A percentile compares a stretch with the other conserved stretches of the same genome.
Conservation (phyloP, 2,329 filamentous ascomycete species). For the Cladobotryum protrusum region DNA sequence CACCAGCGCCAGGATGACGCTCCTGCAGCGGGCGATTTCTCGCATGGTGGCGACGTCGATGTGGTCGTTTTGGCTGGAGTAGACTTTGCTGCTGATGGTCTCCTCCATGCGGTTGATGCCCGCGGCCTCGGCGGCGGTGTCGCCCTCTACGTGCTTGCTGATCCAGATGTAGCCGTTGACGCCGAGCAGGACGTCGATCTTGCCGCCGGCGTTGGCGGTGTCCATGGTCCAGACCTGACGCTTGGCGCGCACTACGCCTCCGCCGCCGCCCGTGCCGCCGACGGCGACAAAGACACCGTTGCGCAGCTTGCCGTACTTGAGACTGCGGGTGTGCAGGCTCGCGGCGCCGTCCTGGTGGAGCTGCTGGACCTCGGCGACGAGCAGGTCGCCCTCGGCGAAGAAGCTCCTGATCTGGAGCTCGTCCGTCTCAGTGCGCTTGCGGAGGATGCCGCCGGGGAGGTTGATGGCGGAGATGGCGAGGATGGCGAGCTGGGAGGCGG, state of each 20-base stretch:
- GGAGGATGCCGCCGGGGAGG: conserved; percentile 83
- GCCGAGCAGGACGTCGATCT: conserved; percentile 80
- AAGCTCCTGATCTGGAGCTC: conserved; percentile 97
- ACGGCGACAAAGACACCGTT: conserved; percentile 89
- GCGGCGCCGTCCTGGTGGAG: conserved; percentile 82
- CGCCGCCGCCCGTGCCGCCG: conserved; percentile 74
- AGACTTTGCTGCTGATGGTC: conserved; percentile 74
- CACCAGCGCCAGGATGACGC: conserved; percentile 75
- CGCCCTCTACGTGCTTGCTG: conserved; percentile 68
- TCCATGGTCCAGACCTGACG: conserved; percentile 84
- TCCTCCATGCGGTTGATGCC: conserved; percentile 83
- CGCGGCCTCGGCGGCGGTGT: conserved; percentile 41
- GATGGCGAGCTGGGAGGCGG: conserved; percentile 76
- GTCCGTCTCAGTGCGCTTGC: conserved; percentile 88
- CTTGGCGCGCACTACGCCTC: conserved; percentile 75
- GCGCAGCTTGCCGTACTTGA: conserved; percentile 92
- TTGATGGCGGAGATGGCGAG: conserved; percentile 89
- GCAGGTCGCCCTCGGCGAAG: conserved; percentile 88
- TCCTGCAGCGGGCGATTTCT: conserved; percentile 80
- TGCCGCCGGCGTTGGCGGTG: conserved; percentile 47
- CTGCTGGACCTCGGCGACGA: conserved; percentile 91
- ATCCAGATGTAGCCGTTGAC: conserved; percentile 99
- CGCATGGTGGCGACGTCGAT: conserved; percentile 71
- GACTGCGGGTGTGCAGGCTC: conserved; percentile 77
- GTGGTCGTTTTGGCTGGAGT: conserved; percentile 90